A percentile compares a stretch with the other conserved stretches of the same genome.
phyloP scores from a whole-genome alignment of 2,329 filamentous ascomycete genomes.

The Lasiodiplodia sp. region DNA sequence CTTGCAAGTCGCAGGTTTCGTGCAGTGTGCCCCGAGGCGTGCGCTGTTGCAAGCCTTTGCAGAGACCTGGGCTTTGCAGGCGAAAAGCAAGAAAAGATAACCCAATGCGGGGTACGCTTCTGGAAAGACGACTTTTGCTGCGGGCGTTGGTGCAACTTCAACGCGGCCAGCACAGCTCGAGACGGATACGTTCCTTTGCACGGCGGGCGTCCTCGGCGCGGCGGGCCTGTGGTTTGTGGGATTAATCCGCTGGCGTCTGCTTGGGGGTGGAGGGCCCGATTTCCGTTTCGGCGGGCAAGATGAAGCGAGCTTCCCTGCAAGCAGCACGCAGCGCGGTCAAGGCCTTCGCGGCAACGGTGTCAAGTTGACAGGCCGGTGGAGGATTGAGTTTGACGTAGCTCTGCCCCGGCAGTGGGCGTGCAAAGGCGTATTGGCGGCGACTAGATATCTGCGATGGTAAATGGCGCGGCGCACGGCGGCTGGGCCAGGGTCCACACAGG shows the following conservation, averaged over 20 bases:
- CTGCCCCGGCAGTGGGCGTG: slow-evolving; percentile 22
- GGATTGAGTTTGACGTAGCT: slow-evolving; percentile 29
- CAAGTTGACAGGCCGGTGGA: slow-evolving; percentile 30
- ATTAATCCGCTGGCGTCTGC: slow-evolving; percentile 23
- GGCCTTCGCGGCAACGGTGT: slow-evolving; percentile 26
- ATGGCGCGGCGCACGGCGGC: slow-evolving; percentile 39
- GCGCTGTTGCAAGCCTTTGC: slow-evolving; percentile 30
- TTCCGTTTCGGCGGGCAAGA: slow-evolving; percentile 26
- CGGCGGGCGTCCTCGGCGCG: slow-evolving; percentile 25
- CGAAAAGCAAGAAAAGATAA: slow-evolving; percentile 28
- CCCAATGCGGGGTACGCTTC: slow-evolving; percentile 30
- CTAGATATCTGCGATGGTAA: slow-evolving; percentile 36
- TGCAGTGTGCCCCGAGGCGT: slow-evolving; percentile 31
- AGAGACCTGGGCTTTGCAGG: slow-evolving; percentile 25
- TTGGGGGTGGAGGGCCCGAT: slow-evolving; percentile 26
- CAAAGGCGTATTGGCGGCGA: slow-evolving; percentile 32
- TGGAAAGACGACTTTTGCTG: slow-evolving; percentile 21
- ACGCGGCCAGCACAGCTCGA: slow-evolving; percentile 11
- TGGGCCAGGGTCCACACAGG: slow-evolving; percentile 44
- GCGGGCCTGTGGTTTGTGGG: slow-evolving; percentile 20
- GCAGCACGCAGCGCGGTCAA: slow-evolving; percentile 27
- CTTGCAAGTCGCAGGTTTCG: slow-evolving; percentile 29
- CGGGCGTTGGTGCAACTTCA: slow-evolving; percentile 22
- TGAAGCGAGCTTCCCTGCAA: slow-evolving; percentile 29
- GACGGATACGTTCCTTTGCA: slow-evolving; percentile 13